Base-by-base conservation (phyloP, 1,284 basidiomycete species). In the Nidula niveotomentosa region DNA sequence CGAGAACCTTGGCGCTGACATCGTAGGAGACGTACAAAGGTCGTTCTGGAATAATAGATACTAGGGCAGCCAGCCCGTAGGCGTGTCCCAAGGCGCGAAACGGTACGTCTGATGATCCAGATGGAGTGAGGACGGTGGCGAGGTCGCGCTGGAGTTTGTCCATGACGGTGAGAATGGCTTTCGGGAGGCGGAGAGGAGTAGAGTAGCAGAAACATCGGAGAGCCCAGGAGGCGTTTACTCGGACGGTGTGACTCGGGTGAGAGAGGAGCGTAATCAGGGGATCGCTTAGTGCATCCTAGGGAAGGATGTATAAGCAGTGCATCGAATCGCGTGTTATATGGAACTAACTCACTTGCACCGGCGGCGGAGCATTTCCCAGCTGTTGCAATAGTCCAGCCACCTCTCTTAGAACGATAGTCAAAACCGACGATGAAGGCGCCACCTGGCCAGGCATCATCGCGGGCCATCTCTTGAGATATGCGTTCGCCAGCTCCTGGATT, bases 21-120 rank as follows among this genome's bases (percentile, higher is more conserved):
- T 98, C 96, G 70, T 96, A 95, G 0, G 95, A 96, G 36, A 96
- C 91, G 65, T 99, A 98, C 1, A 99, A 79, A 0, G 96, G 95
- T 4, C 93, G 85, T 53, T 90, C 83, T 0, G 93, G 90, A 43
- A 96, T 91, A 57, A 94, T 80, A 17, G 92, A 88, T 36, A 98
- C 86, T 7, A 99, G 80, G 0, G 91, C 90, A 1, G 93, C 89
- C 13, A 99, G 84, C 7, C 93, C 95, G 60, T 93, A 92, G 0
- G 95, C 88, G 65, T 93, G 93, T 0, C 97, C 96, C 7, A 95
- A 73, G 0, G 94, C 79, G 4, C 94, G 86, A 9, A 79, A 71
- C 35, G 85, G 78, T 23, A 93, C 77, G 58, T 96, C 93, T 6
- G 86, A 78, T 0, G 93, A 80, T 1, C 91, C 83, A 0, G 86